phyloP scores from a whole-genome alignment of 768 basidiomycete genomes.

The Boletales sp. region DNA sequence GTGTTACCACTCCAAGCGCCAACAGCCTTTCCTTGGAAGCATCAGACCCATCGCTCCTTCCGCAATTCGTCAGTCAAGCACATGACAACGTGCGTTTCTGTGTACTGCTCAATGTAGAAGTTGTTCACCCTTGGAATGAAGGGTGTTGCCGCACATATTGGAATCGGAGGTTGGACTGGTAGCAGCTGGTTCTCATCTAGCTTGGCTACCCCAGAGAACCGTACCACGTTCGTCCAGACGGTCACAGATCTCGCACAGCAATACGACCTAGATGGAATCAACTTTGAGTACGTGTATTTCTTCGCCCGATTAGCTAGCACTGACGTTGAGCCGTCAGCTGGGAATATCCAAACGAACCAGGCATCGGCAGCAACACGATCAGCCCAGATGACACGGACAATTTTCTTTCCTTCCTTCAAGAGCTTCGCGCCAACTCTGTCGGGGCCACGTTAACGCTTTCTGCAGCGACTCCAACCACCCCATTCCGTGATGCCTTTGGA shows the following conservation, averaged over 20 bases:
- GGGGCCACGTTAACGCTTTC: constrained; percentile 59
- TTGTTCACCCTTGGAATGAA: constrained; percentile 21
- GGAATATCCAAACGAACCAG: constrained; percentile 75
- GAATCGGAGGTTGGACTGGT: constrained; percentile 73
- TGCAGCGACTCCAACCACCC: constrained; percentile 59
- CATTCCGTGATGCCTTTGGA: constrained; percentile 61
- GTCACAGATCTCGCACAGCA: constrained; percentile 44
- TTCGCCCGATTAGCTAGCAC: neutral
- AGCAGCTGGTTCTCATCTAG: constrained; percentile 58
- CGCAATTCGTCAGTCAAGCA: constrained; percentile 51
- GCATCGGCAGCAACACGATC: constrained; percentile 68
- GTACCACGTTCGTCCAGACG: constrained; percentile 64
- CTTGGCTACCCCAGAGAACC: constrained; percentile 52
- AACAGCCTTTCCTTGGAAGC: constrained; percentile 29
- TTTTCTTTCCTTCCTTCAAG: constrained; percentile 71
- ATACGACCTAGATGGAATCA: constrained; percentile 57
- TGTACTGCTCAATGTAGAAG: neutral
- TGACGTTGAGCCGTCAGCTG: constrained; percentile 50
- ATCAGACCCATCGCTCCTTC: constrained; percentile 49
- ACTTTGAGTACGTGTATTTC: constrained; percentile 22
- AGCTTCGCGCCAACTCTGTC: constrained; percentile 53
- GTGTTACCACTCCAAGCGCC: constrained; percentile 33
- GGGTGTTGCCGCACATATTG: constrained; percentile 54
- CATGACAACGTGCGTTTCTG: constrained; percentile 30
- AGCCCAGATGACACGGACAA: constrained; percentile 62